Evolutionary conservation across 371 early-diverging fungal genomes (phyloP).

Genomic region (Capillidium heterosporum): DNA sequence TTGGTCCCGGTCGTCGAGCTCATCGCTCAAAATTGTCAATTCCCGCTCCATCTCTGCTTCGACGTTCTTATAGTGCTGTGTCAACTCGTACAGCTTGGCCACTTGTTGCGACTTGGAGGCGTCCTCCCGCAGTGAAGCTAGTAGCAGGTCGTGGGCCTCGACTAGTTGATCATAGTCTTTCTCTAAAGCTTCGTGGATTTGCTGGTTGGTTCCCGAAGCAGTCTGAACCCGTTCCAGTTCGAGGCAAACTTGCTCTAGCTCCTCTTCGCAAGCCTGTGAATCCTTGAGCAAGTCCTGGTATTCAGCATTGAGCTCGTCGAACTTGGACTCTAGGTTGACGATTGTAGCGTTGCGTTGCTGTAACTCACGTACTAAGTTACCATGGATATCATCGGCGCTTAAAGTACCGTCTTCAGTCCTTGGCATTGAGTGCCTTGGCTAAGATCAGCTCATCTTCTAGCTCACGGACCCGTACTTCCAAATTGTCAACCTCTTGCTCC

Average conservation of each 20-base stretch:
- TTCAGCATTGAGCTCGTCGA: background rate
- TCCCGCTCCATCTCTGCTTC: background rate
- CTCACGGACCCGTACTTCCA: background rate
- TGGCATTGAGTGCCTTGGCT: background rate
- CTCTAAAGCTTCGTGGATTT: background rate
- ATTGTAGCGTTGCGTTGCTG: background rate
- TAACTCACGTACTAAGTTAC: background rate
- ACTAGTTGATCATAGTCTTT: background rate
- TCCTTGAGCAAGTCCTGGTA: background rate
- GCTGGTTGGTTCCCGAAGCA: background rate
- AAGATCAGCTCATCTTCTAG: background rate
- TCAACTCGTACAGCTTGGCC: background rate
- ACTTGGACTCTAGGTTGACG: background rate
- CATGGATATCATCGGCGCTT: background rate
- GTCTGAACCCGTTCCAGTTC: background rate
- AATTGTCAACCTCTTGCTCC: background rate
- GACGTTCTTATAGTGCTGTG: background rate
- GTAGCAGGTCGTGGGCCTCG: background rate
- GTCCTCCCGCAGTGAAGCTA: background rate
- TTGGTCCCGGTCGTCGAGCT: background rate
- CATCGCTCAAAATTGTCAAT: background rate
- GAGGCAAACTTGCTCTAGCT: background rate
- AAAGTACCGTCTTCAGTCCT: background rate
- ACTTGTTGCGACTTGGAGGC: background rate
- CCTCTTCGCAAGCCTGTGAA: background rate